Evolutionary conservation across 2,329 filamentous ascomycete genomes (phyloP).

Genomic region (Penicillium sp.): DNA sequence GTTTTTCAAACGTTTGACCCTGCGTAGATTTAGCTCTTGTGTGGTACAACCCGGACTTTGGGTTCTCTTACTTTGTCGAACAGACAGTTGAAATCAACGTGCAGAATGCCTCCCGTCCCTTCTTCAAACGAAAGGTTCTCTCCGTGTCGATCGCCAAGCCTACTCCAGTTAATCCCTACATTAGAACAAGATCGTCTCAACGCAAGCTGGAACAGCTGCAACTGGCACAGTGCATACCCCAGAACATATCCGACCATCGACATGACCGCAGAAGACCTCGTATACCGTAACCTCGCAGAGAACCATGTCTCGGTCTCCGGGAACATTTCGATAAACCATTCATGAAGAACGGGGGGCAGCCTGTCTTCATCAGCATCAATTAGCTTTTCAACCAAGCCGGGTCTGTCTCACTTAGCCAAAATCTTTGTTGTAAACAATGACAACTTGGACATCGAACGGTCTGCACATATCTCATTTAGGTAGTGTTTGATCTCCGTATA

Average conservation of each 20-base stretch:
- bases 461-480: constrained; percentile 64
- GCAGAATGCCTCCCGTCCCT: constrained; percentile 87
- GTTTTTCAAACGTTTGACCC: constrained; percentile 89
- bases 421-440: constrained; percentile 68
- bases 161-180: constrained; percentile 13
- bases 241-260: constrained; percentile 98
- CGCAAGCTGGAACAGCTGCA: background rate
- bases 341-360: constrained; percentile 80
- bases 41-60: background rate
- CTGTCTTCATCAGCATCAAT: constrained; percentile 34
- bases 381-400: background rate
- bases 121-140: constrained; percentile 97
- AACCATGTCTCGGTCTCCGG: constrained; percentile 93
- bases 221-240: constrained; percentile 44
- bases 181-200: background rate
- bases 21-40: constrained; percentile 19
- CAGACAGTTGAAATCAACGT: constrained; percentile 99
- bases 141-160: constrained; percentile 89
- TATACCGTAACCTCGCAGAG: constrained; percentile 80
- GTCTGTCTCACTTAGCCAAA: constrained; percentile 41
- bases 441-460: constrained; percentile 55
- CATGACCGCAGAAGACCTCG: constrained; percentile 94
- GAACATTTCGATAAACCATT: constrained; percentile 96
- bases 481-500: constrained; percentile 63
- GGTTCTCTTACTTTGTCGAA: constrained; percentile 71